These are phyloP conservation scores for Aspergillus versicolor DNA, from an alignment of 2,329 filamentous ascomycete species.

Conservation along the genomic window DNA sequence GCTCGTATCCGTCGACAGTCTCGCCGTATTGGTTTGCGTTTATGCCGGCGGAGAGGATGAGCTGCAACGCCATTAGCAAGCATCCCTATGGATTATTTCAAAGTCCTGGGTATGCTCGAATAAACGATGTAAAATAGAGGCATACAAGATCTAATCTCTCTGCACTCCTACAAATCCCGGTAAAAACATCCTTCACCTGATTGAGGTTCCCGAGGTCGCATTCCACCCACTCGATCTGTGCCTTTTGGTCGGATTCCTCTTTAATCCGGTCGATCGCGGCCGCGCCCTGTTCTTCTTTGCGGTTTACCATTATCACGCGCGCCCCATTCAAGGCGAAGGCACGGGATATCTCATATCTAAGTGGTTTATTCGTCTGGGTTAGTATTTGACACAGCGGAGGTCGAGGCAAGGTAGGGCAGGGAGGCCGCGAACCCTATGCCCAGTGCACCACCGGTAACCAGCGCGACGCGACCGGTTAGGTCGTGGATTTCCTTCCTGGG, in stretches of 20 bases:
- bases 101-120: too few species aligned
- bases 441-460: constrained; percentile 41
- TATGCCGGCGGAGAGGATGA: constrained; percentile 47
- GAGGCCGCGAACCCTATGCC: constrained; percentile 35
- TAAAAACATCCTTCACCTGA: constrained; percentile 42
- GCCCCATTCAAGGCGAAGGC: constrained; percentile 15
- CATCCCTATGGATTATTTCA: too few species aligned
- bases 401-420: neutral
- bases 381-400: too few species aligned
- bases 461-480: constrained; percentile 37
- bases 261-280: constrained; percentile 36
- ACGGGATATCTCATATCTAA: constrained; percentile 12
- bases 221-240: constrained; percentile 41
- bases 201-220: constrained; percentile 45
- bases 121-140: neutral
- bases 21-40: constrained; percentile 42
- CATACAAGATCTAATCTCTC: constrained; percentile 39
- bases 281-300: constrained; percentile 15
- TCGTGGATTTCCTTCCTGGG: constrained; percentile 37
- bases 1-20: constrained; percentile 39
- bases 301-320: constrained; percentile 14
- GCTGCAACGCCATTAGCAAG: constrained; percentile 1
- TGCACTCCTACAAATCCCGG: constrained; percentile 33
- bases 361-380: too few species aligned
- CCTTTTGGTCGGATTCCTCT: constrained; percentile 24